Percentiles rank a stretch among this genome's conserved stretches.
Evolutionary conservation across 2,329 filamentous ascomycete species (phyloP).

Genomic region (Aspergillus pseudoglaucus): DNA sequence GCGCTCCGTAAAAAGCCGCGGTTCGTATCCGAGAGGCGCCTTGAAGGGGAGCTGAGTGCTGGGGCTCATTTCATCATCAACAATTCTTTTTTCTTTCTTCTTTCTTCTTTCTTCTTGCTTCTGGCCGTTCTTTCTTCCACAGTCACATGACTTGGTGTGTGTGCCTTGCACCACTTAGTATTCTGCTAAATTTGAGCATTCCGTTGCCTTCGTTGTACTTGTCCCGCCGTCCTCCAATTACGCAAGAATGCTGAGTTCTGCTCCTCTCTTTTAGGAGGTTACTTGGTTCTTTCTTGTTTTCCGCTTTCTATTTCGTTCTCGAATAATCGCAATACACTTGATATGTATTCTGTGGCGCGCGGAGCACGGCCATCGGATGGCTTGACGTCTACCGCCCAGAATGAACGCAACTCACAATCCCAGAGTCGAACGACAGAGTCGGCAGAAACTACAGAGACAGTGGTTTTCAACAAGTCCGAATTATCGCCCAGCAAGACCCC

Average conservation of each 20-base stretch:
- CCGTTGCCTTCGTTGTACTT: neutral
- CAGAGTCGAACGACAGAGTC: slow-evolving; percentile 9
- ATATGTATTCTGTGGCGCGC: slow-evolving; percentile 27
- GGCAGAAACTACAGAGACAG: slow-evolving; percentile 23
- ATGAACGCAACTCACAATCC: slow-evolving; percentile 5
- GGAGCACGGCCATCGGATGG: slow-evolving; percentile 23
- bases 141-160: neutral
- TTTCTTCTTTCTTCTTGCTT: neutral
- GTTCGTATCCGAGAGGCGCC: slow-evolving; percentile 13
- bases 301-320: neutral
- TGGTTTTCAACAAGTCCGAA: slow-evolving; percentile 22
- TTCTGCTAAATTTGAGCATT: neutral
- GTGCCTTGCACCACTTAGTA: neutral
- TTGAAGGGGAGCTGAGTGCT: neutral
- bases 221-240: neutral
- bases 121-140: neutral
- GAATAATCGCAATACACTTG: slow-evolving; percentile 4
- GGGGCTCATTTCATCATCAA: neutral
- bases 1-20: slow-evolving; percentile 12
- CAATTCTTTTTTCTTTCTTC: neutral
- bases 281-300: neutral
- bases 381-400: slow-evolving; percentile 12
- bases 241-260: neutral
- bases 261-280: neutral
- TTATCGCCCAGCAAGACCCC: slow-evolving; percentile 11